A percentile compares a stretch with the other conserved stretches of the same genome.
Conservation (phyloP, 1,284 basidiomycete species). For the Apiotrichum sp. region DNA sequence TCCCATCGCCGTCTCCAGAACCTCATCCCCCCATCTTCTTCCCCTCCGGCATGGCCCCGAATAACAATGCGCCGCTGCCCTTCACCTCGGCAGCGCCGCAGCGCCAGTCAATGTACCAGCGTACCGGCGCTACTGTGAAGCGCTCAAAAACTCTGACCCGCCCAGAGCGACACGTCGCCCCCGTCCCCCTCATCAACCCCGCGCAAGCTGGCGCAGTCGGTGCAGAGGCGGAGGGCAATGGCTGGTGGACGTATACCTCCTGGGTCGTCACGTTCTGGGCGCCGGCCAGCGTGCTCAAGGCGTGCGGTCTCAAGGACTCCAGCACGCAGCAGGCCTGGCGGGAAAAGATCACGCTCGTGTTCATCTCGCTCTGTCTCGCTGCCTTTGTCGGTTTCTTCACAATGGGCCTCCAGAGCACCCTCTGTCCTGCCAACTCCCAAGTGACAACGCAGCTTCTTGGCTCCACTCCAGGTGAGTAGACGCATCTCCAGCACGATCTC, state of each 20-base stretch:
- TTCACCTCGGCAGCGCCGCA: constrained; percentile 32
- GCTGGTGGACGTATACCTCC: constrained; percentile 77
- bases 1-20: no score
- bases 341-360: constrained; percentile 91
- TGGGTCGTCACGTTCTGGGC: constrained; percentile 85
- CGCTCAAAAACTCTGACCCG: constrained; percentile 92
- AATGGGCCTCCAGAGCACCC: constrained; percentile 84
- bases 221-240: constrained; percentile 45
- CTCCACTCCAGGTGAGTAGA: constrained; percentile 30
- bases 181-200: constrained; percentile 86
- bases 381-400: constrained; percentile 83
- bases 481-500: not conserved
- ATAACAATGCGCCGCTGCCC: constrained; percentile 39
- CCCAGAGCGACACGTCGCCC: constrained; percentile 88
- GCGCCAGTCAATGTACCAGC: constrained; percentile 20
- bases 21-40: not conserved
- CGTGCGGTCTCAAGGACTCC: constrained; percentile 71
- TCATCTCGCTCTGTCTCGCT: constrained; percentile 74
- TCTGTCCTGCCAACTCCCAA: constrained; percentile 63
- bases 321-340: constrained; percentile 86
- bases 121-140: constrained; percentile 30
- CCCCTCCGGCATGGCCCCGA: constrained; percentile 16
- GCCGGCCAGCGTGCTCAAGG: constrained; percentile 65
- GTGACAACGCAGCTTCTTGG: constrained; percentile 29
- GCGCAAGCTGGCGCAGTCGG: constrained; percentile 34